Conservation (phyloP, 768 basidiomycete genomes). For the Russula sp. region DNA sequence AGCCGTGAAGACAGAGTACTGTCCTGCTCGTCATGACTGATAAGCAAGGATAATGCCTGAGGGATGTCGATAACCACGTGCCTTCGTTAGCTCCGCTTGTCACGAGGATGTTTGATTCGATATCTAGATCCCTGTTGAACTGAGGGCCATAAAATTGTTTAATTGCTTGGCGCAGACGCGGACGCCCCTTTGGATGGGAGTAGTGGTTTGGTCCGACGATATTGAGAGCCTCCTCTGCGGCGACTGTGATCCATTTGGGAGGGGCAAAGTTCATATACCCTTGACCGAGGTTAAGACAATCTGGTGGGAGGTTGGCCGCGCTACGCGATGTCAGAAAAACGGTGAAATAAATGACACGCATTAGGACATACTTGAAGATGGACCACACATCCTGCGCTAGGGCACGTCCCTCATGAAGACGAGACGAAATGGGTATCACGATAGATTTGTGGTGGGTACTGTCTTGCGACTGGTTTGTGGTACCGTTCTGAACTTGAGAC, state of each 20-base stretch:
- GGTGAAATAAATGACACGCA: slow-evolving; percentile 14
- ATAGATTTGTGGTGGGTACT: slow-evolving; percentile 36
- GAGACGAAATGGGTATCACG: slow-evolving; percentile 64
- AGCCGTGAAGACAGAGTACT: slow-evolving; percentile 89
- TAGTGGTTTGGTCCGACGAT: slow-evolving; percentile 72
- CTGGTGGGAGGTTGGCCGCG: slow-evolving; percentile 78
- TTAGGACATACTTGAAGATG: slow-evolving; percentile 62
- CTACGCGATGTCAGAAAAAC: slow-evolving; percentile 35
- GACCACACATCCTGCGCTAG: slow-evolving; percentile 86
- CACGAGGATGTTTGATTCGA: slow-evolving; percentile 85
- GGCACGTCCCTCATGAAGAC: slow-evolving; percentile 69
- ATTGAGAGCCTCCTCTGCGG: slow-evolving; percentile 63
- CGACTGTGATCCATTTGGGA: slow-evolving; percentile 70
- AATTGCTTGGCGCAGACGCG: slow-evolving; percentile 84
- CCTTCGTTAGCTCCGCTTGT: slow-evolving; percentile 98
- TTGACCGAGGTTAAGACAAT: slow-evolving; percentile 94
- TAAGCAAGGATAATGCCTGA: slow-evolving; percentile 11
- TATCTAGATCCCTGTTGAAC: slow-evolving; percentile 64
- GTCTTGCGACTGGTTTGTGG: slow-evolving; percentile 15
- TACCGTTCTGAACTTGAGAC: slow-evolving; percentile 1
- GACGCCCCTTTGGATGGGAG: slow-evolving; percentile 84
- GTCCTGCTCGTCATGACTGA: slow-evolving; percentile 45
- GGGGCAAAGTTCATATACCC: slow-evolving; percentile 89
- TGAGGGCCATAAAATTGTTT: slow-evolving; percentile 67
- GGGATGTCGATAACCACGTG: slow-evolving; percentile 28